Evolutionary conservation across 2,329 filamentous ascomycete genomes (phyloP), one percentile per base, ranked within the genome.

Genomic region (Pseudogymnoascus sp.): DNA sequence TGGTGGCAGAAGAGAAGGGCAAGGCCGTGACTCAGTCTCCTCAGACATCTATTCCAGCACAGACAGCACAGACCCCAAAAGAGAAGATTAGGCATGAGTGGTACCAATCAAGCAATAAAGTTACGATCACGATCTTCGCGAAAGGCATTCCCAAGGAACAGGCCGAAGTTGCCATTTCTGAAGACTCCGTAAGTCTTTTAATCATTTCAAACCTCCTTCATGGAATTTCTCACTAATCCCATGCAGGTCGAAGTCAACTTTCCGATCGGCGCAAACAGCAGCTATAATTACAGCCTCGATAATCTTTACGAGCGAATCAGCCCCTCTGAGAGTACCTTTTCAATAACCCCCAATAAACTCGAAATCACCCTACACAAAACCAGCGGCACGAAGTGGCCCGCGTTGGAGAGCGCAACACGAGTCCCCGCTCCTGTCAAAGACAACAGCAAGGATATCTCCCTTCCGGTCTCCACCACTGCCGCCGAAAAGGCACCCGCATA

Each of bases 331-430:
- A 90, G 84, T 17, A 86, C 79, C 47, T 83, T 78, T 66, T 81
- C 79, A 1, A 82, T 95, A 60, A 87, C 88, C 41, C 80, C 87
- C 1, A 90, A 85, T 69, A 96, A 96, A 72, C 80, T 96, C 60
- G 92, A 96, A 72, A 77, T 96, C 37, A 81, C 77, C 9, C 80
- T 96, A 13, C 80, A 80, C 64, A 96, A 96, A 73, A 78, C 73
- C 1, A 73, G 82, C 0, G 87, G 86, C 5, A 58, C 62, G 15
- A 72, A 70, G 64, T 70, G 66, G 67, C 69, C 60, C 17, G 63
- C 60, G 35, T 64, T 68, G 7, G 68, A 74, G 70, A 2, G 59
- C 58, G 40, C 44, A 35, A 47, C 50, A 9, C 17, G 36, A 31
- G n/a, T 40, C 10, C 40, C 66, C 11, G 50, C 62, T 31, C 13